Conservation (phyloP, 768 basidiomycete genomes). For the Leucocoprinus leucothites region DNA sequence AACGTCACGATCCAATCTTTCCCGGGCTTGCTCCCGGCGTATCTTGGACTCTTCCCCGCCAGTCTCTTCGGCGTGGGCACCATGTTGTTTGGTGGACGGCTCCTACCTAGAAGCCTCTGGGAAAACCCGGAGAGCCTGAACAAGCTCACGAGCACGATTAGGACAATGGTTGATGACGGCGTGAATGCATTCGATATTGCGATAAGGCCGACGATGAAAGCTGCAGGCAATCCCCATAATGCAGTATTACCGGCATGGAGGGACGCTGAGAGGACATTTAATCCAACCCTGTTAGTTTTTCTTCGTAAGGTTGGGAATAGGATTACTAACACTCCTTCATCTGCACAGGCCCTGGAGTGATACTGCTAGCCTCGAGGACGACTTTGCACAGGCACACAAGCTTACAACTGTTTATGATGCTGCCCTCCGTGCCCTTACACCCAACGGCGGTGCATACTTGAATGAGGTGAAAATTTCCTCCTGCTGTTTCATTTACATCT, state of each 20-base stretch:
- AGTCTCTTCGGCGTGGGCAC: not conserved
- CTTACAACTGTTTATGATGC: no score
- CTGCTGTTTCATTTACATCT: not conserved
- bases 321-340: not conserved
- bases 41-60: no score
- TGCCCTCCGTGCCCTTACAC: no score
- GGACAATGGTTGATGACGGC: constrained; percentile 12
- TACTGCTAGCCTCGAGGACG: constrained; percentile 11
- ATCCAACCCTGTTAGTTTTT: not conserved
- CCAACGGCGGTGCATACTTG: constrained; percentile 15
- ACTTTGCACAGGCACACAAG: not conserved
- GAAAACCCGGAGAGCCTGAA: constrained; percentile 9
- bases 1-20: no score
- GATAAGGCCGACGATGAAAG: constrained; percentile 14
- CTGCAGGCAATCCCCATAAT: constrained; percentile 12
- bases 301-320: not conserved
- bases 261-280: constrained; percentile 10
- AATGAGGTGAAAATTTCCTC: constrained; percentile 14
- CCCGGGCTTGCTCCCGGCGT: no score
- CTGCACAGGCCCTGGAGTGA: constrained; percentile 15
- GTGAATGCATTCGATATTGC: constrained; percentile 13
- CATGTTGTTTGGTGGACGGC: constrained; percentile 11
- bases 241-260: constrained; percentile 18
- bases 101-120: constrained; percentile 13
- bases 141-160: constrained; percentile 3